phyloP scores from a whole-genome alignment of 805 yeast genomes.

The Hanseniaspora meyeri region DNA sequence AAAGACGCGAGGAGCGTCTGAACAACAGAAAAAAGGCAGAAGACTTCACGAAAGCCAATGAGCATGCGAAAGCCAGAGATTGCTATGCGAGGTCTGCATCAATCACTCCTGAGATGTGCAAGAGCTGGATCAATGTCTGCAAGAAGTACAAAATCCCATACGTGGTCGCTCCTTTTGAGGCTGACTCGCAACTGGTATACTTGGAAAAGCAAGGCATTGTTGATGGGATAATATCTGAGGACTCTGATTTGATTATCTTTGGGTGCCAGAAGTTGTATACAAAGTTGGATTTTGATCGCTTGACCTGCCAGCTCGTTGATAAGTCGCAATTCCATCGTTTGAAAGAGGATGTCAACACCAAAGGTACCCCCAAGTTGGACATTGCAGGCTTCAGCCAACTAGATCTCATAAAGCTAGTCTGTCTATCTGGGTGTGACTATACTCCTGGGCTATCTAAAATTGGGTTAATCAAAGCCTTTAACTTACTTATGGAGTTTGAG shows the following conservation, averaged over 20 bases:
- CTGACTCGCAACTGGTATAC: constrained; percentile 92
- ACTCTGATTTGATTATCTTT: constrained; percentile 80
- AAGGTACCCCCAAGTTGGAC: constrained; percentile 33
- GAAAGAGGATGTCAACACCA: constrained; percentile 5
- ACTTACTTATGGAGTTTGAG: constrained; percentile 37
- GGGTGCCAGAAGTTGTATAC: constrained; percentile 71
- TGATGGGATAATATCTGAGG: constrained; percentile 84
- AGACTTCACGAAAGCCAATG: constrained; percentile 40
- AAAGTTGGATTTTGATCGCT: constrained; percentile 59
- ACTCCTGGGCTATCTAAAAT: constrained; percentile 73
- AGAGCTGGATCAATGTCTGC: constrained; percentile 63
- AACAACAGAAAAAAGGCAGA: constrained; percentile 49
- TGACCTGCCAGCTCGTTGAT: constrained; percentile 51
- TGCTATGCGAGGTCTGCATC: constrained; percentile 69
- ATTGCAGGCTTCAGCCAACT: constrained; percentile 40
- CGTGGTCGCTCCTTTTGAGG: constrained; percentile 95
- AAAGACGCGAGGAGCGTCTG: constrained; percentile 45
- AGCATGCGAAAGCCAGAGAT: constrained; percentile 48
- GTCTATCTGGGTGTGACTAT: constrained; percentile 93
- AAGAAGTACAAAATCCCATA: constrained; percentile 45
- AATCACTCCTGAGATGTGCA: constrained; percentile 85
- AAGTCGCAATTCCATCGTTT: constrained; percentile 42
- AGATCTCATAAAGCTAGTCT: constrained; percentile 65
- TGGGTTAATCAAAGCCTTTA: constrained; percentile 68
- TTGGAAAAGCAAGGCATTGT: constrained; percentile 63